Base-by-base conservation (phyloP, 768 basidiomycete species). In the Neoboletus magnificus region DNA sequence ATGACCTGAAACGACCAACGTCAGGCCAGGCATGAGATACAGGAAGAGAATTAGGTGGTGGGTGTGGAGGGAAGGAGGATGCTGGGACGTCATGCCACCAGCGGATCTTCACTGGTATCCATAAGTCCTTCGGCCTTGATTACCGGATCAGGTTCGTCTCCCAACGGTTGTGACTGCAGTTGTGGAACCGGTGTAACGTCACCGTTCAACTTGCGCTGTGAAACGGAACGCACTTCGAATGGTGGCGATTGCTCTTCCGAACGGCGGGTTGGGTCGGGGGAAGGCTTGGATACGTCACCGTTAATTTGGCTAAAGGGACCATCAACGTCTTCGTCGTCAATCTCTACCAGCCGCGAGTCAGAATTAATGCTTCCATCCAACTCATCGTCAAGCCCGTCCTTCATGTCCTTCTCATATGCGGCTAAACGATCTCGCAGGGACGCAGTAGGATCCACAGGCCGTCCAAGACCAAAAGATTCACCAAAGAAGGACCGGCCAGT, bases 111-210 rank as follows among this genome's bases (percentile, higher is more conserved):
- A 66, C 81, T 86, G 54, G 74, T 70, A 65, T 88, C 84, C 69
- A 84, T 71, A 36, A 87, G 74, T n/a, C 84, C 85, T 64, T 89
- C 87, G 30, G 73, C 79, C 65, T 78, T 76, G n/a, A 79, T 73
- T 12, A 77, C 80, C 6, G 82, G 74, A 56, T 79, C 74, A 29
- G 79, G 78, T 51, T 73, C 77, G 58, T 87, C 85, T 29, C 82
- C 83, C 48, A 74, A 72, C 13, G 85, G 81, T 36, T 73, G 66
- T 7, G 79, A 73, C 20, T 74, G 68, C 40, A 83, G 71, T 62
- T 87, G 87, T 54, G 74, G 71, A 27, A 76, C 76, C 6, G 78
- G 76, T 23, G 72, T 52, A 35, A 72, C 64, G 54, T 77, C 78
- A 40, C 82, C 84, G 58, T 84, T 82, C 20, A 73, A 67, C 41